Evolutionary conservation across 139 green algal species (phyloP), one percentile per base, ranked within the genome.

Genomic region (Chlorella sp.): DNA sequence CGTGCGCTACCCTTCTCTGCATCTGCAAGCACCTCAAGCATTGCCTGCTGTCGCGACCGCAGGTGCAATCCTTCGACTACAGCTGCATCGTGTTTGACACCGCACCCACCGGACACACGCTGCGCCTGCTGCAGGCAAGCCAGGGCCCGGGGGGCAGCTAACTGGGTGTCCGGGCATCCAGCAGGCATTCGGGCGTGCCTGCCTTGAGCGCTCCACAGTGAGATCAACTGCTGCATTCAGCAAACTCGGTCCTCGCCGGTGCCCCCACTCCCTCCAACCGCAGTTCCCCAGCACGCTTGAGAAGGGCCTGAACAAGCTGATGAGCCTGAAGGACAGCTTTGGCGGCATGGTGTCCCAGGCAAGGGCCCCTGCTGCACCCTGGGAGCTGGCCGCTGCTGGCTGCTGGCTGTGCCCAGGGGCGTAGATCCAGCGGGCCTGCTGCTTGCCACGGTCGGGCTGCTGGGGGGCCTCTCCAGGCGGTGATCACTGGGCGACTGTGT

Each of bases 61-160:
- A 96, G 92, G 97, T 99, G 7, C 94, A 99, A 80, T 95, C 87
- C 19, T 94, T 99, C 91, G 97, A 99, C 90, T 99, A 99, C 88
- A 87, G 76, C 76, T 91, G 84, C 69, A 97, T 99, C 38, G 97
- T 99, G 72, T 99, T 99, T 90, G 97, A 99, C 92, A 99, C 96
- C 32, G 96, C 96, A 1, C 96, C 96, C 68, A 98, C 95, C 2
- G 91, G 91, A 72, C 96, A 99, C 90, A 99, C 97, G 19, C 93
- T 99, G 77, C 93, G 97, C 7, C 90, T 99, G 85, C 91, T 99
- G 72, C 77, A 83, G 77, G 77, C 36, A 54, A 43, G 74, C 11
- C 46, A 26, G 69, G 38, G 38, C 16, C 34, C 9, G 69, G 16
- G 51, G n/a, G n/a, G 34, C 65, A 43, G n/a, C n/a, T n/a, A 28